Base-by-base conservation (phyloP, 257 asterid genomes). In the Echium plantagineum region DNA sequence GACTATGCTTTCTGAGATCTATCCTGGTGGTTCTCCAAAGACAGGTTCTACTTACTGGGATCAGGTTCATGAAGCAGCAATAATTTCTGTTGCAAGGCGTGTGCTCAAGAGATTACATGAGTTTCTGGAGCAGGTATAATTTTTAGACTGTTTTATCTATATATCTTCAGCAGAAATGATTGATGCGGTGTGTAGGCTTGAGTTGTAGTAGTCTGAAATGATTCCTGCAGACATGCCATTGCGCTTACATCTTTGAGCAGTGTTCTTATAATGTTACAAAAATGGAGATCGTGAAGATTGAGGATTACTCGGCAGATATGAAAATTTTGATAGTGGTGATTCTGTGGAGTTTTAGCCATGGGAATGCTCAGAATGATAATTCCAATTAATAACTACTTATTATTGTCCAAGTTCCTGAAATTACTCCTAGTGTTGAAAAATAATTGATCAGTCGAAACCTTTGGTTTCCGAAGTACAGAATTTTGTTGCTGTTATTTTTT, bases 21-120 rank as follows among this genome's bases (percentile, higher is more conserved):
- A 84, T 78, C 96, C 96, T 68, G 98, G 98, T 38, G 81, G 73
- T 76, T 75, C 88, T 76, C 86, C 96, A 22, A 88, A 82, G 88
- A 67, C 60, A 62, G 98, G 96, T 59, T 72, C 95, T 64, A 81
- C 84, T 67, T 88, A 91, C 65, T 91, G 98, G 98, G 95, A 91
- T 81, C 98, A 91, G 79, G 79, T 91, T 74, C 83, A 64, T 58
- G 98, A 91, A 74, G 80, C 84, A 78, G 84, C 94, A 38, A 71
- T 88, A 56, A 86, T 88, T 59, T 80, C 96, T 75, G 81, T 84
- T 21, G 83, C 81, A 19, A 88, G 83, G 72, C 95, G 94, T 17
- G 80, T 88, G 62, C 95, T 91, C 55, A 85, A 77, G 77, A 85
- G 82, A 69, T 77, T 88, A 15, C 80, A 62, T 52, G 96, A 91